These are phyloP conservation scores for Euphorbia lathyris DNA, from an alignment of 345 rosid genomes.

Conservation along the genomic window DNA sequence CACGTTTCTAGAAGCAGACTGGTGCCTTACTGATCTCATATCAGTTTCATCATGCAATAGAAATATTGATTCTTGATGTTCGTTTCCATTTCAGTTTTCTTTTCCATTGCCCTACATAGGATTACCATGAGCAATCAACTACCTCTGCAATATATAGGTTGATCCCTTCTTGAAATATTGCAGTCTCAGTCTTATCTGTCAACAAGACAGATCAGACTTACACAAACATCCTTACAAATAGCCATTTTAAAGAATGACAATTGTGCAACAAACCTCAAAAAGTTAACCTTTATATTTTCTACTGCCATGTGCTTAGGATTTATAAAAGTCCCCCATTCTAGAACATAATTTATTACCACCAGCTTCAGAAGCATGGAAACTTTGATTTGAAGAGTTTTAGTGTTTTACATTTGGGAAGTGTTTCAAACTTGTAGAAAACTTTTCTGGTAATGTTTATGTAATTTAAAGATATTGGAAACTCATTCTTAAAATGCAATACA, in stretches of 20 bases:
- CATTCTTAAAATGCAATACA: no score
- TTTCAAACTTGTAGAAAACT: no score
- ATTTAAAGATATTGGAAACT: not conserved
- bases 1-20: no score
- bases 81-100: no score
- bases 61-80: no score
- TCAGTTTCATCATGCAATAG: no score
- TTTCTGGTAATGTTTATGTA: not conserved
- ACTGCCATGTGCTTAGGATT: not conserved
- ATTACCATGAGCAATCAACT: slow-evolving; percentile 1
- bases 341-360: not conserved
- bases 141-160: not conserved
- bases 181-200: not conserved
- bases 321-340: not conserved
- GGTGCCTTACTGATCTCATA: no score
- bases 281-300: not conserved
- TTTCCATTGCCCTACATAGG: no score
- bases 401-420: no score
- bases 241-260: slow-evolving; percentile 1
- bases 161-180: not conserved
- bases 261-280: not conserved
- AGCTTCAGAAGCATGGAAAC: not conserved
- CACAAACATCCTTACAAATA: not conserved
- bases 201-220: not conserved
- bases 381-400: not conserved